phyloP scores from a whole-genome alignment of 352 stramenopile species.

The Globisporangium acanthophoron region DNA sequence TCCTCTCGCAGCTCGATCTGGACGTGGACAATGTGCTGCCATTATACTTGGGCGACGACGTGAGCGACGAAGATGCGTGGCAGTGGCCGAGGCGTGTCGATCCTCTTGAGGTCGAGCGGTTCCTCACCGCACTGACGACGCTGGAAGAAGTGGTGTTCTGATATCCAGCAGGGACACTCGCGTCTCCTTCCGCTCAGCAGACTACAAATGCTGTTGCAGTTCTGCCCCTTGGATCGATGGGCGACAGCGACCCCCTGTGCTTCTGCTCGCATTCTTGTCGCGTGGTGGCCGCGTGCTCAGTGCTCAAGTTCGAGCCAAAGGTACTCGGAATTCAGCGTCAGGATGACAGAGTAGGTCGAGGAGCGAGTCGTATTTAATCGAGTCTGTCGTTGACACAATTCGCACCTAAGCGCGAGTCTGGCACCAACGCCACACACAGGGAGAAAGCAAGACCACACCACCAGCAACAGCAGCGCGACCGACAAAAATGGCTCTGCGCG shows the following conservation, averaged over 20 bases:
- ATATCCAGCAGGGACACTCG: not conserved
- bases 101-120: constrained; percentile 54
- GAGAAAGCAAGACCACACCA: not conserved
- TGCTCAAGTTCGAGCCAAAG: too few species aligned
- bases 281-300: too few species aligned
- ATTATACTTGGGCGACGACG: constrained; percentile 82
- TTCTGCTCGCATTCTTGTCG: not conserved
- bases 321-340: too few species aligned
- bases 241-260: not conserved
- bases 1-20: constrained; percentile 53
- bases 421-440: not conserved
- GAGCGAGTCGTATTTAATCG: not conserved
- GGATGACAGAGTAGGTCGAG: too few species aligned
- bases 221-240: not conserved
- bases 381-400: not conserved
- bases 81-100: constrained; percentile 45
- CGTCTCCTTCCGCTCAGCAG: not conserved
- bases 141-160: constrained; percentile 23
- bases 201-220: not conserved
- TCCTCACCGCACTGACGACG: constrained; percentile 39
- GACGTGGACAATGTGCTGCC: constrained; percentile 61
- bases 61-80: constrained; percentile 61
- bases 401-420: not conserved
- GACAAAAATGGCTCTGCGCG: constrained; percentile 33
- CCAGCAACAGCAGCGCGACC: not conserved